These are phyloP conservation scores for Sporobolomyces pararoseus DNA, from an alignment of 768 basidiomycete genomes.

Conservation along the genomic window DNA sequence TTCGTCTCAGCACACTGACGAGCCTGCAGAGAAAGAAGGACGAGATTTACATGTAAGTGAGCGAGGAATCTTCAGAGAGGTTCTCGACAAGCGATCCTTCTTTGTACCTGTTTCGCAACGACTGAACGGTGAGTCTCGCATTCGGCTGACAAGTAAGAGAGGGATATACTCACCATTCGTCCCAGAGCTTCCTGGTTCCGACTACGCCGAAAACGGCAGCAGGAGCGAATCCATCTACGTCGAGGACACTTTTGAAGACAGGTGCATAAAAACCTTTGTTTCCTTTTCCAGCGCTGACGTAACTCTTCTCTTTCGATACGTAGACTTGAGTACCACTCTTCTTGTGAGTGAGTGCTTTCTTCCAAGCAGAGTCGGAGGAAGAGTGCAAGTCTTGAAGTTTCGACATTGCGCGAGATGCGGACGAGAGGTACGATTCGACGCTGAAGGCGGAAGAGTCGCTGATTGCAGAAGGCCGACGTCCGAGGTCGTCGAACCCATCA, in stretches of 20 bases:
- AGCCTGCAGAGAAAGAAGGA: not conserved
- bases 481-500: conserved; percentile 24
- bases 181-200: conserved; percentile 40
- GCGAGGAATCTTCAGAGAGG: conserved; percentile 35
- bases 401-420: conserved; percentile 34
- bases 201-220: conserved; percentile 40
- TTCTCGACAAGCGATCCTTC: conserved; percentile 43
- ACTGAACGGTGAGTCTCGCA: not conserved
- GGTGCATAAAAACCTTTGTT: conserved; percentile 28
- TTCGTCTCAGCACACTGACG: too few relatives aligned
- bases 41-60: conserved; percentile 40
- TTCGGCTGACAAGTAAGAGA: not conserved
- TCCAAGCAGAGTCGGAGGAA: conserved; percentile 24
- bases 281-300: conserved; percentile 20
- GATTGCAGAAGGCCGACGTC: conserved; percentile 18
- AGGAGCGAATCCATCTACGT: conserved; percentile 36
- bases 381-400: conserved; percentile 32
- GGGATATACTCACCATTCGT: conserved; percentile 40
- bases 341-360: conserved; percentile 34
- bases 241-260: conserved; percentile 35
- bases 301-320: conserved; percentile 29
- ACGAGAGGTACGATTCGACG: conserved; percentile 20
- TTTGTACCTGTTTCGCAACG: conserved; percentile 27
- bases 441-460: conserved; percentile 20
- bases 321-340: conserved; percentile 33